A percentile compares a stretch with the other conserved stretches of the same genome.
Evolutionary conservation across 129 eudicot species (phyloP).

Genomic region (Arctium lappa): DNA sequence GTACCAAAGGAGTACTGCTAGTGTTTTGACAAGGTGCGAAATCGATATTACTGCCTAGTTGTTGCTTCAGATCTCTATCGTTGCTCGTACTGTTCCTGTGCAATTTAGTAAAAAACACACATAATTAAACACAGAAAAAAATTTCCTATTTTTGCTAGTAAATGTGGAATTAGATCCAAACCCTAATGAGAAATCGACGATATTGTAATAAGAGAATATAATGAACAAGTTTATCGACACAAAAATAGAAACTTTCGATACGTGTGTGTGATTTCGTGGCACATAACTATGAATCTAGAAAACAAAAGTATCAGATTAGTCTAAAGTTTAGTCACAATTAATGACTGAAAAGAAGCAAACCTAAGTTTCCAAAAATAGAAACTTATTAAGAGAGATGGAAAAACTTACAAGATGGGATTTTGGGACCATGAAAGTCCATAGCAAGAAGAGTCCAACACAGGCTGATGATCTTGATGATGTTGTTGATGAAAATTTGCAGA

Average conservation of each 20-base stretch:
- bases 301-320: slow-evolving; percentile 13
- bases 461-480: slow-evolving; percentile 48
- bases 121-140: background rate
- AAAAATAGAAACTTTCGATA: slow-evolving; percentile 4
- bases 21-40: slow-evolving; percentile 12
- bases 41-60: slow-evolving; percentile 1
- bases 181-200: slow-evolving; percentile 24
- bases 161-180: slow-evolving; percentile 23
- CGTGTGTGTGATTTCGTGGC: slow-evolving; percentile 13
- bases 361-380: slow-evolving; percentile 17
- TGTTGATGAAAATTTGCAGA: slow-evolving; percentile 63
- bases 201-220: background rate
- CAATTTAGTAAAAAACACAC: background rate
- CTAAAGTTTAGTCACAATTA: slow-evolving; percentile 9
- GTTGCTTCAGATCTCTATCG: slow-evolving; percentile 34
- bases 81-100: slow-evolving; percentile 30
- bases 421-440: slow-evolving; percentile 61
- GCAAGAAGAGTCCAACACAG: slow-evolving; percentile 42
- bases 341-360: slow-evolving; percentile 11
- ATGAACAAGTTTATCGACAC: background rate
- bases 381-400: slow-evolving; percentile 9
- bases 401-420: slow-evolving; percentile 62
- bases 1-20: slow-evolving; percentile 31
- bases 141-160: background rate
- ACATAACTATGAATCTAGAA: slow-evolving; percentile 11